Evolutionary conservation across 805 yeast genomes (phyloP).

Genomic region (Starmera caribaea): DNA sequence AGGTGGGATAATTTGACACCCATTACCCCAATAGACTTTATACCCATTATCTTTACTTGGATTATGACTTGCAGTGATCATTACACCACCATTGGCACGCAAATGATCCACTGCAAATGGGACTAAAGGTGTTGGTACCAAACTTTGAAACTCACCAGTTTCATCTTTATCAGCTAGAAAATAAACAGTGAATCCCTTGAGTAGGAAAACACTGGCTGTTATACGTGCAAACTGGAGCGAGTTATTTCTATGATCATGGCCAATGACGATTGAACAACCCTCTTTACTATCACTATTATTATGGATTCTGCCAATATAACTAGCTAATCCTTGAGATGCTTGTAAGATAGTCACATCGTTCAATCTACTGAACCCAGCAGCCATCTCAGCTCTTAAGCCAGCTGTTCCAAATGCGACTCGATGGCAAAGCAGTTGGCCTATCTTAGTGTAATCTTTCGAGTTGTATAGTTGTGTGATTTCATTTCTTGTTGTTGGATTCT

Average conservation of each 20-base stretch:
- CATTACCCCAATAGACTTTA: conserved; percentile 88
- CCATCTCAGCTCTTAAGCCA: conserved; percentile 82
- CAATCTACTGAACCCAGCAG: conserved; percentile 84
- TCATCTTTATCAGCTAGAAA: conserved; percentile 32
- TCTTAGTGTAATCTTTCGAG: conserved; percentile 27
- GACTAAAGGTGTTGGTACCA: conserved; percentile 82
- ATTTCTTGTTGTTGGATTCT: conserved; percentile 35
- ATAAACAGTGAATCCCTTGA: conserved; percentile 61
- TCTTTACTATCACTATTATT: conserved; percentile 13
- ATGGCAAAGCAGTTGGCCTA: conserved; percentile 41
- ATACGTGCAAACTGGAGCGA: conserved; percentile 73
- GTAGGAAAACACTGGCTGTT: conserved; percentile 64
- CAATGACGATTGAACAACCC: conserved; percentile 49
- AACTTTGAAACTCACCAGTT: conserved; percentile 13
- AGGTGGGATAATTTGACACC: conserved; percentile 94
- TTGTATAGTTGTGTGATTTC: conserved; percentile 42
- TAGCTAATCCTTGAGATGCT: conserved; percentile 77
- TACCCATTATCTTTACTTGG: conserved; percentile 87
- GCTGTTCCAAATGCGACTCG: conserved; percentile 89
- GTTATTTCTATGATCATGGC: conserved; percentile 85
- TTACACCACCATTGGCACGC: conserved; percentile 70
- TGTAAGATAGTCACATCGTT: conserved; percentile 83
- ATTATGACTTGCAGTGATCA: conserved; percentile 88
- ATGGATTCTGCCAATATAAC: conserved; percentile 28
- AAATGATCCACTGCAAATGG: conserved; percentile 71